Evolutionary conservation across 2,329 filamentous ascomycete genomes (phyloP).

Genomic region (Phialocephala sp.): DNA sequence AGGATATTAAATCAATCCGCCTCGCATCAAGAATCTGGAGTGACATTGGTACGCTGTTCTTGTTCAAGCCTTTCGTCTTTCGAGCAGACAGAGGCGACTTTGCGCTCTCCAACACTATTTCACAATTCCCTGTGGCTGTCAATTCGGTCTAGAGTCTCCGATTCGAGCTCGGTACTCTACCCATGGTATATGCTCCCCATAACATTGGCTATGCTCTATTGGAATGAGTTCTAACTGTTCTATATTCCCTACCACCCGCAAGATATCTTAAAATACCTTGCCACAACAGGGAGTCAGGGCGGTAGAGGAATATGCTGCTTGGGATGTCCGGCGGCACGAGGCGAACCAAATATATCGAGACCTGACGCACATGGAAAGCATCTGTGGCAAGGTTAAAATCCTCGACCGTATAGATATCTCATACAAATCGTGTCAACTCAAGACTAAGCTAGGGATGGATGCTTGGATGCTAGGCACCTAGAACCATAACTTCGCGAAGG

Average conservation of each 20-base stretch:
- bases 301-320: not conserved
- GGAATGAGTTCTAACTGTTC: too few relatives aligned
- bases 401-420: not conserved
- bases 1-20: not conserved
- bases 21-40: not conserved
- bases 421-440: not conserved
- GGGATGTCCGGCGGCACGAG: not conserved
- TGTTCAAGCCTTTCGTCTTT: not conserved
- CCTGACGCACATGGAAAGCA: not conserved
- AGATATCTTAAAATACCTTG: too few relatives aligned
- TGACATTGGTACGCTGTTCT: not conserved
- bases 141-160: not conserved
- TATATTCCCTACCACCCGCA: too few relatives aligned
- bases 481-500: not conserved
- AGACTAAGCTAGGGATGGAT: not conserved
- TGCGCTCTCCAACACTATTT: not conserved
- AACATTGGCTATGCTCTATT: not conserved
- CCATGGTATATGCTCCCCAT: not conserved
- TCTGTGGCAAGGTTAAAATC: not conserved
- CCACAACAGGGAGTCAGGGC: not conserved
- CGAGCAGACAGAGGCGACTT: not conserved
- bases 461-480: not conserved
- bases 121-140: not conserved
- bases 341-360: not conserved
- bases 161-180: not conserved